These are phyloP conservation scores for Mortierella sp. DNA, from an alignment of 371 early-diverging fungal genomes.

Conservation along the genomic window DNA sequence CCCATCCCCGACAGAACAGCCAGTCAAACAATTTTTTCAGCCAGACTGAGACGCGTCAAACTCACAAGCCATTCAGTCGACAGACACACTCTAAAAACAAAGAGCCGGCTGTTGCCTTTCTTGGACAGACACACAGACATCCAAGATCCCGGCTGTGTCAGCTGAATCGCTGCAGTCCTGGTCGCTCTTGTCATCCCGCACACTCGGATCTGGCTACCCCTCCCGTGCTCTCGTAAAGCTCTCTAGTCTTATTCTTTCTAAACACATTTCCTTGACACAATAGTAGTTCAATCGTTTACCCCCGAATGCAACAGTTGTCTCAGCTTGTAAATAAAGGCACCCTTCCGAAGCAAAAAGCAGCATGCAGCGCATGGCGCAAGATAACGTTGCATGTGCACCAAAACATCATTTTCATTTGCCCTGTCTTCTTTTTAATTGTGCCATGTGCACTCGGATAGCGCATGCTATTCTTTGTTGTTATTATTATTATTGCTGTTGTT, in stretches of 20 bases:
- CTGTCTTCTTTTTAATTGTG: background rate
- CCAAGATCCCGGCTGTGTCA: background rate
- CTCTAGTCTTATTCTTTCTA: too few relatives aligned
- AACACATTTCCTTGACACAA: too few relatives aligned
- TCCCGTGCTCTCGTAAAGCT: too few relatives aligned
- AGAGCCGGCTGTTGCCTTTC: slow-evolving; percentile 10
- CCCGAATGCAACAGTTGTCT: too few relatives aligned
- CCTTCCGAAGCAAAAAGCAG: background rate
- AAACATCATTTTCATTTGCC: background rate
- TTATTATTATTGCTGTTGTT: too few relatives aligned
- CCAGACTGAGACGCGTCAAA: slow-evolving; percentile 5
- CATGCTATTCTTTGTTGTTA: background rate
- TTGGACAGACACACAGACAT: slow-evolving; percentile 1
- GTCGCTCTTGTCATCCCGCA: too few relatives aligned
- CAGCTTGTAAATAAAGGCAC: too few relatives aligned
- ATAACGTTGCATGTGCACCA: background rate
- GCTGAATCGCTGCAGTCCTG: too few relatives aligned
- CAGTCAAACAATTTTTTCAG: background rate
- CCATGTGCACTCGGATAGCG: background rate
- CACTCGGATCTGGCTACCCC: background rate
- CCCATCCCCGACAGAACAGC: too few relatives aligned
- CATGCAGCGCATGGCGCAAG: background rate
- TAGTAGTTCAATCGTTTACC: too few relatives aligned
- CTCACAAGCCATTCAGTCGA: background rate
- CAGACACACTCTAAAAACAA: background rate